These are phyloP conservation scores for Drechslera avenae DNA, from an alignment of 2,329 filamentous ascomycete species.

Conservation along the genomic window DNA sequence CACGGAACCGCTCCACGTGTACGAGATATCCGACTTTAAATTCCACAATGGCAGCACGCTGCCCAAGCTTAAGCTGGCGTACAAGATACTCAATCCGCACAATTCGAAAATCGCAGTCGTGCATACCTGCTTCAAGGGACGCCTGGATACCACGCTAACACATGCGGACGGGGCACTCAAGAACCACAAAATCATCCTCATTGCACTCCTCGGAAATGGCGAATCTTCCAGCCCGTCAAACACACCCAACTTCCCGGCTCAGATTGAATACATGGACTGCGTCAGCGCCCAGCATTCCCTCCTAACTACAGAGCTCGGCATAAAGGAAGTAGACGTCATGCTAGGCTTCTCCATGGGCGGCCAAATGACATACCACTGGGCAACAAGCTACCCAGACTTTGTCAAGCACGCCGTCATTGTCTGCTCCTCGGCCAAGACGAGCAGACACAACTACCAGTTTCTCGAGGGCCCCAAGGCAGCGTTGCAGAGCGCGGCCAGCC, in stretches of 20 bases:
- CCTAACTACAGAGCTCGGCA: conserved; percentile 48
- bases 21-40: conserved; percentile 24
- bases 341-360: conserved; percentile 65
- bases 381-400: conserved; percentile 57
- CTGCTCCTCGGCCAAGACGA: conserved; percentile 58
- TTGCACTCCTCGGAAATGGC: conserved; percentile 59
- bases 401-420: conserved; percentile 52
- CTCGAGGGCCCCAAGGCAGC: conserved; percentile 60
- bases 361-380: conserved; percentile 60
- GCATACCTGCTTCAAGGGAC: conserved; percentile 61
- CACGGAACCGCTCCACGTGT: conserved; percentile 17
- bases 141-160: conserved; percentile 56
- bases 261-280: conserved; percentile 57
- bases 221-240: conserved; percentile 60
- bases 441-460: conserved; percentile 60
- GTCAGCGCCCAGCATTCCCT: conserved; percentile 58
- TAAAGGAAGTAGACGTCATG: conserved; percentile 54
- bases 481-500: conserved; percentile 52
- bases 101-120: conserved; percentile 48
- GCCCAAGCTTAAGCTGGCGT: conserved; percentile 24
- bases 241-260: conserved; percentile 55
- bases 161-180: conserved; percentile 53
- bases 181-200: conserved; percentile 57
- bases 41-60: conserved; percentile 25
- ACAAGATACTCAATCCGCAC: conserved; percentile 32